Evolutionary conservation across 140 eudicot genomes (phyloP).

Genomic region (Ambrosia hybrid): DNA sequence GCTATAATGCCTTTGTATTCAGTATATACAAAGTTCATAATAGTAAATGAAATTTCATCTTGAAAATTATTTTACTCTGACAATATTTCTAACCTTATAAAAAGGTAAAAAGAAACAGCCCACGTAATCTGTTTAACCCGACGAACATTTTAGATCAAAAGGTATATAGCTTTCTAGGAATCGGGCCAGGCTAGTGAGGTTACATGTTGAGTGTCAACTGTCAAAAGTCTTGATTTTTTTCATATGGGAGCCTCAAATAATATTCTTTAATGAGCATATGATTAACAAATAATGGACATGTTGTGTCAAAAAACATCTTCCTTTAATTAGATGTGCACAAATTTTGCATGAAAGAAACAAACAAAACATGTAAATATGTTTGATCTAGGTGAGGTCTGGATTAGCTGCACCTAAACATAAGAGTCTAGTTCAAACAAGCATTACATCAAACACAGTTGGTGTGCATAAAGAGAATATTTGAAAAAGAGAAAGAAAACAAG

Average conservation of each 20-base stretch:
- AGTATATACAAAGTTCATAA: too few species aligned
- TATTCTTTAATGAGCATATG: slow-evolving; percentile 15
- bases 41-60: too few species aligned
- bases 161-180: too few species aligned
- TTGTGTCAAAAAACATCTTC: slow-evolving; percentile 37
- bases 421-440: slow-evolving; percentile 11
- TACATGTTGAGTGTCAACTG: too few species aligned
- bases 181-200: too few species aligned
- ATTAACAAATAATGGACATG: slow-evolving; percentile 24
- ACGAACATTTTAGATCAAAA: too few species aligned
- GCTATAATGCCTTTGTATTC: too few species aligned
- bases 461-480: slow-evolving; percentile 15
- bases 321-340: slow-evolving; percentile 22
- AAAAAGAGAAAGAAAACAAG: slow-evolving; percentile 25
- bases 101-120: neutral
- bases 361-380: slow-evolving; percentile 12
- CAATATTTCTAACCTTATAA: slow-evolving; percentile 15
- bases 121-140: too few species aligned
- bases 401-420: slow-evolving; percentile 16
- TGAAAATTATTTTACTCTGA: too few species aligned
- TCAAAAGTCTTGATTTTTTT: neutral
- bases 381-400: slow-evolving; percentile 12
- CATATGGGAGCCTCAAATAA: too few species aligned
- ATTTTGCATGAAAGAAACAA: slow-evolving; percentile 16
- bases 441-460: slow-evolving; percentile 35